Conservation (phyloP, 345 rosid genomes). For the Eucalyptus microcorys region DNA sequence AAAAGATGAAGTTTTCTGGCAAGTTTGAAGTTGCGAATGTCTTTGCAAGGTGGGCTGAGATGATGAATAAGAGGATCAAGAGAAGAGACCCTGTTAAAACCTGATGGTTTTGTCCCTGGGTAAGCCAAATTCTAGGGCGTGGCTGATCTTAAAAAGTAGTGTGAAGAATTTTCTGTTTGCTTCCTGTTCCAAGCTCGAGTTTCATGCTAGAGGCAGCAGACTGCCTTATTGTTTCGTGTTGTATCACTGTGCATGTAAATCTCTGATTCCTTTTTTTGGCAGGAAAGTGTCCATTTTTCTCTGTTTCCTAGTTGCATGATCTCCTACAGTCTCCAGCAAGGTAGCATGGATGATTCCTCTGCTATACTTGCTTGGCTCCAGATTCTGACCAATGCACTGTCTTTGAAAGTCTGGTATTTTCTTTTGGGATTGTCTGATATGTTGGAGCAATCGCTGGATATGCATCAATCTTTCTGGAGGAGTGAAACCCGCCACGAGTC, state of each 20-base stretch:
- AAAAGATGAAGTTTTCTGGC: conserved; percentile 63
- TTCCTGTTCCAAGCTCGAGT: background rate
- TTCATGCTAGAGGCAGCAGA: background rate
- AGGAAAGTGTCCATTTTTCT: background rate
- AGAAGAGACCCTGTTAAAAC: conserved; percentile 7
- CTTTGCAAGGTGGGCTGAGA: conserved; percentile 55
- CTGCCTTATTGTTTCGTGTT: background rate
- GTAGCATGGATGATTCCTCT: background rate
- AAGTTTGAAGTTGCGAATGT: conserved; percentile 57
- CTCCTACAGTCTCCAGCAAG: background rate
- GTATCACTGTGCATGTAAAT: background rate
- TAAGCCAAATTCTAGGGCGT: background rate
- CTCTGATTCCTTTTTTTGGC: background rate
- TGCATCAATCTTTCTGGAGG: background rate
- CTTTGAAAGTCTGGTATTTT: background rate
- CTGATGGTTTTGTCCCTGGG: background rate
- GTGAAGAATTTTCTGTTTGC: background rate
- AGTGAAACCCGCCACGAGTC: background rate
- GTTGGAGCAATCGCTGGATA: background rate
- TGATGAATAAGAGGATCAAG: conserved; percentile 38
- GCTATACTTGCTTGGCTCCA: background rate
- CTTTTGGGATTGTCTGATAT: background rate
- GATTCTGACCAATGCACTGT: background rate
- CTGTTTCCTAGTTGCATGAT: background rate
- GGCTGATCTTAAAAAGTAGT: background rate